phyloP scores from a whole-genome alignment of 2,329 filamentous ascomycete species.

The Arachnopeziza araneosa region DNA sequence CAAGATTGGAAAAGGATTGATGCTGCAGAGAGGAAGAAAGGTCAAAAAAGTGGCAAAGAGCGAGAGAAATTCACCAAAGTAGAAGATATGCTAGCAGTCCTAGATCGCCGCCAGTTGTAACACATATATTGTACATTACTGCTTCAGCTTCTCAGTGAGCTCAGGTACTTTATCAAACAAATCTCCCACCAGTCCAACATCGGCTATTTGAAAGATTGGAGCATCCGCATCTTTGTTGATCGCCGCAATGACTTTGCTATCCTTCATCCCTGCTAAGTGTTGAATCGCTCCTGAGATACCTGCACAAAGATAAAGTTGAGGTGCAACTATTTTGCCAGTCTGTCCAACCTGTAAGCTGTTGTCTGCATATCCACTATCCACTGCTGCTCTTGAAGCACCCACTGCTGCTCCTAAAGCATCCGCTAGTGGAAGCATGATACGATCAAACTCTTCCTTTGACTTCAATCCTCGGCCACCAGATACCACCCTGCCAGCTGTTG shows the following conservation, averaged over 20 bases:
- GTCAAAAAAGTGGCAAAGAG: conserved; percentile 63
- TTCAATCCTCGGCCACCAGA: conserved; percentile 92
- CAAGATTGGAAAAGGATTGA: conserved; percentile 84
- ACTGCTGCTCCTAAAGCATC: conserved; percentile 93
- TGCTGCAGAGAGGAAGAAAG: conserved; percentile 63
- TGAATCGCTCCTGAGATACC: conserved; percentile 97
- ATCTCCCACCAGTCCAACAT: conserved; percentile 92
- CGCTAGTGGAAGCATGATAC: conserved; percentile 83
- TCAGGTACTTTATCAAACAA: conserved; percentile 94
- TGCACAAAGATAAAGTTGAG: conserved; percentile 89
- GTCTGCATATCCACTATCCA: conserved; percentile 96
- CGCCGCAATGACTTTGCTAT: conserved; percentile 97
- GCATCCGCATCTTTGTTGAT: conserved; percentile 98
- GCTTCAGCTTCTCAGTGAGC: conserved; percentile 77
- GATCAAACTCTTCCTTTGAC: conserved; percentile 97
- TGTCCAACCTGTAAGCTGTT: conserved; percentile 98
- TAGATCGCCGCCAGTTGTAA: conserved; percentile 32
- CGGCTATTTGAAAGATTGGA: conserved; percentile 96
- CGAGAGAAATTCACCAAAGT: conserved; percentile 64
- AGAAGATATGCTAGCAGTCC: conserved; percentile 51
- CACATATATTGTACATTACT: conserved; percentile 23
- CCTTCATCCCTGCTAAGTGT: conserved; percentile 98
- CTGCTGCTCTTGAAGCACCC: conserved; percentile 87
- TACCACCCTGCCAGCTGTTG: conserved; percentile 83
- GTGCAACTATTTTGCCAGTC: conserved; percentile 97